Base-by-base conservation (phyloP, 108 stramenopile genomes). In the Seminavis robusta region DNA sequence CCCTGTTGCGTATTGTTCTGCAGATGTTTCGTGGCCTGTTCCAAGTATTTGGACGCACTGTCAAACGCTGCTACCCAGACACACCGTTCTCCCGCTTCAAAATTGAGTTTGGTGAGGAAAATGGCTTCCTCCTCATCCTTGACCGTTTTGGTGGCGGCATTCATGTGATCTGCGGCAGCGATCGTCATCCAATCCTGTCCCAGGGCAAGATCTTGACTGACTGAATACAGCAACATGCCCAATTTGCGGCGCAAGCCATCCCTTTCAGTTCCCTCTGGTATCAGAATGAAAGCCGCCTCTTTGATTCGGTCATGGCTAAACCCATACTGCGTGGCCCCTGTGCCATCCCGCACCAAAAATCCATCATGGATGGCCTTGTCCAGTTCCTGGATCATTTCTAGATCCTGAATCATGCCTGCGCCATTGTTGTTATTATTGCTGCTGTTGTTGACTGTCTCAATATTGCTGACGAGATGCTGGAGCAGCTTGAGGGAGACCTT, bases 271-370 rank as follows among this genome's bases (percentile, higher is more conserved):
- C 16, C 19, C n/a, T 5, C 28, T 28, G 60, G 36, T 16, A 50
- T 13, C 60, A 45, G 27, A 7, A 13, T 7, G 13, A 47, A 47
- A 4, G 45, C 56, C 3, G 65, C 65, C 25, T 67, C 57, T 38
- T 59, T 39, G 8, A 67, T 58, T 25, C 48, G 56, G 23, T 67
- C 65, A 57, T 67, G 65, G n/a, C 32, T 31, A 31, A 67, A 67
- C 15, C 47, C 25, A 47, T 57, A 67, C 4, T 50, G n/a, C 30
- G 20, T 39, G 5, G 53, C 43, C 4, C 56, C 65, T 26, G 39
- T 55, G 11, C 39, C 48, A 17, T 43, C 51, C 15, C 15, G 23
- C 4, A 67, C 17, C 31, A 56, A n/a, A n/a, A n/a, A 27, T 3
- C 65, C 56, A 15, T 48, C 47, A 16, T 51, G 3, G 34, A 58